These are phyloP conservation scores for Wallacemonas sp. DNA, from an alignment of 208 protist species.

Conservation along the genomic window DNA sequence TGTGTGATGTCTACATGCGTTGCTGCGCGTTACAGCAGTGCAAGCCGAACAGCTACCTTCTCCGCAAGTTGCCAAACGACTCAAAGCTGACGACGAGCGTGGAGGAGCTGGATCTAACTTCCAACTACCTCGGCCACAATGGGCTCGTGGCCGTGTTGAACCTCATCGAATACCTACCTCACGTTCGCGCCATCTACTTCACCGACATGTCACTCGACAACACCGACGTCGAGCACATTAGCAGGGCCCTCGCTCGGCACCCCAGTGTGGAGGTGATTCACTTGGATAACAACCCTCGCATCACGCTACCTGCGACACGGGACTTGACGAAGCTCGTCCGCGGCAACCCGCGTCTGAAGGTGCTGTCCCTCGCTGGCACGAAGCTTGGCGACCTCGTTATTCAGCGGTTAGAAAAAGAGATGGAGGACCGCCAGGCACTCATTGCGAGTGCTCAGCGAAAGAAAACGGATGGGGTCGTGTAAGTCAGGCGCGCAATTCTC, in stretches of 20 bases:
- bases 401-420: slow-evolving; percentile 45
- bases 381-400: slow-evolving; percentile 62
- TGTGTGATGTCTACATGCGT: slow-evolving; percentile 81
- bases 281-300: slow-evolving; percentile 76
- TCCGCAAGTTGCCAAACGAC: slow-evolving; percentile 79
- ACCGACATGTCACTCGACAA: slow-evolving; percentile 90
- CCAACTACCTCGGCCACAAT: slow-evolving; percentile 89
- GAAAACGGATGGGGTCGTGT: too few relatives aligned
- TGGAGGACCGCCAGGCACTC: slow-evolving; percentile 1
- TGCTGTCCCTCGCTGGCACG: slow-evolving; percentile 67
- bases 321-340: slow-evolving; percentile 72
- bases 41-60: slow-evolving; percentile 86
- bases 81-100: slow-evolving; percentile 69
- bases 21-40: slow-evolving; percentile 82
- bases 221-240: slow-evolving; percentile 73
- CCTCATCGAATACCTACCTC: slow-evolving; percentile 72
- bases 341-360: slow-evolving; percentile 52
- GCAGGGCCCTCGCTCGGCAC: slow-evolving; percentile 55
- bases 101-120: slow-evolving; percentile 82
- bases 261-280: slow-evolving; percentile 52
- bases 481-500: too few relatives aligned
- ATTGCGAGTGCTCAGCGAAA: not conserved
- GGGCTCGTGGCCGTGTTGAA: slow-evolving; percentile 84
- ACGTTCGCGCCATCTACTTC: slow-evolving; percentile 68
- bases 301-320: slow-evolving; percentile 78